phyloP scores from a whole-genome alignment of 192 early-diverging fungal genomes.

The Anaeromyces robustus region DNA sequence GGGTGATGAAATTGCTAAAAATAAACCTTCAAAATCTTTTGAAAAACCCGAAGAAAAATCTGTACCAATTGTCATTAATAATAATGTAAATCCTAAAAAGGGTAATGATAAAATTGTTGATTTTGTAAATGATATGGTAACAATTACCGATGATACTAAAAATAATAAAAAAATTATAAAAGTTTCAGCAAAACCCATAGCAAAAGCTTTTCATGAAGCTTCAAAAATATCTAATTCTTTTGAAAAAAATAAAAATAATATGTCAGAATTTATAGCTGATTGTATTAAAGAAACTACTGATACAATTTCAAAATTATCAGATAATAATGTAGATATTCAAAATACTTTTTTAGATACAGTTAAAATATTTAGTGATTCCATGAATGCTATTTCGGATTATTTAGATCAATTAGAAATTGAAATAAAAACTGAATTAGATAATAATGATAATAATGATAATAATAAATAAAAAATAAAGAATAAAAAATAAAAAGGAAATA shows the following conservation, averaged over 20 bases:
- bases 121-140: neutral
- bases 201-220: neutral
- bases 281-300: neutral
- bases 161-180: neutral
- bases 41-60: neutral
- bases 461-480: too few species aligned
- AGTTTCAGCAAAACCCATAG: neutral
- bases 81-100: neutral
- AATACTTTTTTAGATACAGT: neutral
- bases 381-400: too few species aligned
- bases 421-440: too few species aligned
- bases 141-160: neutral
- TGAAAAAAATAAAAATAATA: neutral
- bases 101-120: neutral
- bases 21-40: neutral
- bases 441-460: too few species aligned
- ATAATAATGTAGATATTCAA: neutral
- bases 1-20: neutral
- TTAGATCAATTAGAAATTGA: too few species aligned
- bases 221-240: neutral
- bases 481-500: too few species aligned
- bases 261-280: neutral
- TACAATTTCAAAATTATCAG: neutral
- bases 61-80: neutral
- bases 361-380: neutral